Evolutionary conservation across 352 stramenopile species (phyloP), one percentile per base, ranked within the genome.

Genomic region (Pythium guiyangense): DNA sequence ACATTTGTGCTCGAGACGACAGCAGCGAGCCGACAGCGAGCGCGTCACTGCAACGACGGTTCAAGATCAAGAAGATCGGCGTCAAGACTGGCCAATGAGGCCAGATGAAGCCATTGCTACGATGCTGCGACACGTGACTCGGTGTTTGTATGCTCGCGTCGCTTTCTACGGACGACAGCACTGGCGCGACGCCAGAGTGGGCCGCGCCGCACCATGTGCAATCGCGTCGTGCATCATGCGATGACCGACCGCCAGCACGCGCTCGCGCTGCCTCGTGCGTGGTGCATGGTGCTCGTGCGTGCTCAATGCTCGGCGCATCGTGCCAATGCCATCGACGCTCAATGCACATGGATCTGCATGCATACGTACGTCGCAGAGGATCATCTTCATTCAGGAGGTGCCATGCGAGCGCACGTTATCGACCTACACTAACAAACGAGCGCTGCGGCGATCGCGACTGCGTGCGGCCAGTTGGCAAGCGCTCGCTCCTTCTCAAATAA

Each of bases 91-190:
- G 22, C 22, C 22, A 22, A 22, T 22, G 51, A 42, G 47, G 48
- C 47, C 55, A 61, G 55, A 55, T 61, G 55, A 61, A 61, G 55
- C 55, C 55, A 61, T 55, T 61, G n/a, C 9, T 4, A 12, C 5
- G 37, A 14, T 8, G 37, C 18, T 47, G 42, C 42, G 42, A 47
- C 42, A 47, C 6, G 42, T 35, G 15, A 20, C 35, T 43, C 11
- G 27, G 27, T 15, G 34, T 22, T 49, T 47, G 9, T 37, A 31
- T 27, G 14, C n/a, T 9, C 11, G 39, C 18, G 14, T 5, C 18
- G 6, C 18, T 45, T 45, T 45, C 39, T 45, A 45, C 39, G 39
- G 39, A 45, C 39, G 39, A 45, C 39, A 45, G 22, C 22, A 22
- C 22, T 22, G 22, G 22, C 22, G 22, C 22, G 22, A 22, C 35